Base-by-base conservation (phyloP, 2,329 filamentous ascomycete genomes). In the Aspergillus fumigatiaffinis region DNA sequence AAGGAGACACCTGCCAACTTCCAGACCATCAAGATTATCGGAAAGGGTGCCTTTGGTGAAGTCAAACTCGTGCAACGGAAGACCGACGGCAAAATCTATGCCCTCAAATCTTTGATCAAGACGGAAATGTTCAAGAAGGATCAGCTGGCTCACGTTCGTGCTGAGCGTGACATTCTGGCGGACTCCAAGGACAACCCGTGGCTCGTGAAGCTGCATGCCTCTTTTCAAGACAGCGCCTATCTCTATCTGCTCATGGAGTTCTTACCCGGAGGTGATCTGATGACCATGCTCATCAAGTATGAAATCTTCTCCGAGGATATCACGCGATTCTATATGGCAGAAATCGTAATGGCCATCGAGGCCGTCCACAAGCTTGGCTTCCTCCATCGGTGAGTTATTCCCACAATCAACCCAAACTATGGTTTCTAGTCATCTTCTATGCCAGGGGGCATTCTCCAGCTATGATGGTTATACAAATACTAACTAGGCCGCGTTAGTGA, bases 201-300 rank as follows among this genome's bases (percentile, higher is more conserved):
- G 94, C 91, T 99, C 17, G 94, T 99, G 68, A 99, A 97, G 82
- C 86, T 99, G 61, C 96, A 91, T 79, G 97, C 94, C 12, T 97
- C 94, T 0, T 99, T 99, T 82, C 94, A 99, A 77, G 94, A 99
- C 73, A 84, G 85, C 49, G 93, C 94, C 64, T 99, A 97, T 79
- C 81, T 99, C 38, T 99, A 99, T 80, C 94, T 99, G 88, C 82
- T 99, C 60, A 99, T 99, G 94, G 94, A 99, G 77, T 99, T 97
- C 77, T 84, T 99, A 75, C 94, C 94, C 7, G 94, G 94, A 75
- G 94, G 94, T 75, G 94, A 99, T 79, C 77, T 99, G 74, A 99
- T 99, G 94, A 99, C 94, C 3, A 99, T 99, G 94, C 82, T 99
- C 66, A 99, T 99, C 80, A 99, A 97, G 82, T 99, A 99, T 71